These are phyloP conservation scores for Penicillium psychrosexuale DNA, from an alignment of 2,329 filamentous ascomycete genomes.

Conservation along the genomic window DNA sequence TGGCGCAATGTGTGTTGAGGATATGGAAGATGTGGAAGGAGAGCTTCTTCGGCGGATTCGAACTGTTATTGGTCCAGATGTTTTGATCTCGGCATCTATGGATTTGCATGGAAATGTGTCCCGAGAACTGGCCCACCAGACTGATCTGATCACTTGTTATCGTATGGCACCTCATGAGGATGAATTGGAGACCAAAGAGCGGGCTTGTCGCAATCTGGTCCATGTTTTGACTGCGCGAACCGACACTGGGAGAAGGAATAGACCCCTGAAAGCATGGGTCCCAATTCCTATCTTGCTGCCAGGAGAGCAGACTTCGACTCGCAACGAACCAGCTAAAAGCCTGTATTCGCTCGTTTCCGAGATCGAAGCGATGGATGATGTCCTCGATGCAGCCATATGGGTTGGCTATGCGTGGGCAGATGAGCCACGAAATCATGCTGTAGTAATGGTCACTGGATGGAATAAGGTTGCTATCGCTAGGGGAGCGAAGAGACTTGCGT, in stretches of 20 bases:
- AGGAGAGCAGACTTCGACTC: conserved; percentile 55
- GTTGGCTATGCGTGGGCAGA: conserved; percentile 58
- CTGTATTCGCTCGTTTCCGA: conserved; percentile 50
- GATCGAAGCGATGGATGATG: conserved; percentile 41
- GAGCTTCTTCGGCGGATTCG: conserved; percentile 50
- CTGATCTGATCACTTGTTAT: conserved; percentile 54
- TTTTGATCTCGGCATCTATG: conserved; percentile 55
- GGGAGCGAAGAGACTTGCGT: conserved; percentile 48
- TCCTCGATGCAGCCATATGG: conserved; percentile 55
- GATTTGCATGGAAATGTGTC: conserved; percentile 57
- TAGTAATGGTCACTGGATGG: conserved; percentile 53
- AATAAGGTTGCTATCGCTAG: conserved; percentile 37
- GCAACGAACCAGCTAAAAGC: conserved; percentile 51
- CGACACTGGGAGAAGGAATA: conserved; percentile 1
- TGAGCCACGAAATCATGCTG: conserved; percentile 52
- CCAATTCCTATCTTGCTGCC: conserved; percentile 53
- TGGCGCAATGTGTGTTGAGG: conserved; percentile 55
- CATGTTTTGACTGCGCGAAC: conserved; percentile 32
- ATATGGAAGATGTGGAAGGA: conserved; percentile 48
- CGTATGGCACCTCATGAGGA: conserved; percentile 55
- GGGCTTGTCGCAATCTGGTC: conserved; percentile 52
- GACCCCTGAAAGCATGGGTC: conserved; percentile 54
- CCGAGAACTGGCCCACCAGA: conserved; percentile 47
- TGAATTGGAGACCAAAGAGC: conserved; percentile 49
- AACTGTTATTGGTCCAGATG: conserved; percentile 44